phyloP scores from a whole-genome alignment of 108 stramenopile genomes.

The Nitzschia sp. region DNA sequence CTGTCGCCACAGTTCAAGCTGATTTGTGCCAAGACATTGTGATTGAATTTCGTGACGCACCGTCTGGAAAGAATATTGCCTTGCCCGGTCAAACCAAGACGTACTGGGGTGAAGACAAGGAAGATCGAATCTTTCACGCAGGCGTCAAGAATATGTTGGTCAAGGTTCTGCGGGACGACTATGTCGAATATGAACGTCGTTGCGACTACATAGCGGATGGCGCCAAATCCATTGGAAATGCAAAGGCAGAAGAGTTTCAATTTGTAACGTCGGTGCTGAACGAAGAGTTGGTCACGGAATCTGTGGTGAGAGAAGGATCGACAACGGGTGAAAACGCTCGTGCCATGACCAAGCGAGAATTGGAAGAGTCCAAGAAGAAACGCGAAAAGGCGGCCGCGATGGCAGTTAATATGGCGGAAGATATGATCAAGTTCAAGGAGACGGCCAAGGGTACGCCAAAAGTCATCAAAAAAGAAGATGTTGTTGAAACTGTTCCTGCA shows the following conservation, averaged over 20 bases:
- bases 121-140: conserved; percentile 87
- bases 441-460: conserved; percentile 31
- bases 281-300: conserved; percentile 71
- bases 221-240: conserved; percentile 70
- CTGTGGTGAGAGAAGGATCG: conserved; percentile 58
- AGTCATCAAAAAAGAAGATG: conserved; percentile 9
- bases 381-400: conserved; percentile 47
- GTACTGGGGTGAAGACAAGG: conserved; percentile 81
- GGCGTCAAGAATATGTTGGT: conserved; percentile 76
- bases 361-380: conserved; percentile 53
- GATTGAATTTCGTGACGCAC: conserved; percentile 76
- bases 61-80: conserved; percentile 66
- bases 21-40: conserved; percentile 74
- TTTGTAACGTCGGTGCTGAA: conserved; percentile 77
- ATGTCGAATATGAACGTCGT: conserved; percentile 59
- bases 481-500: not conserved
- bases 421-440: conserved; percentile 46
- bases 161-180: conserved; percentile 67
- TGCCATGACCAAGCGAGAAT: conserved; percentile 68
- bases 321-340: conserved; percentile 62
- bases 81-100: conserved; percentile 40
- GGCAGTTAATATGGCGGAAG: conserved; percentile 44
- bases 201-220: conserved; percentile 78
- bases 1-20: conserved; percentile 79
- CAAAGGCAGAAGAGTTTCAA: conserved; percentile 79